Evolutionary conservation across 2,329 filamentous ascomycete genomes (phyloP).

Genomic region (Paracamarosporium sp.): DNA sequence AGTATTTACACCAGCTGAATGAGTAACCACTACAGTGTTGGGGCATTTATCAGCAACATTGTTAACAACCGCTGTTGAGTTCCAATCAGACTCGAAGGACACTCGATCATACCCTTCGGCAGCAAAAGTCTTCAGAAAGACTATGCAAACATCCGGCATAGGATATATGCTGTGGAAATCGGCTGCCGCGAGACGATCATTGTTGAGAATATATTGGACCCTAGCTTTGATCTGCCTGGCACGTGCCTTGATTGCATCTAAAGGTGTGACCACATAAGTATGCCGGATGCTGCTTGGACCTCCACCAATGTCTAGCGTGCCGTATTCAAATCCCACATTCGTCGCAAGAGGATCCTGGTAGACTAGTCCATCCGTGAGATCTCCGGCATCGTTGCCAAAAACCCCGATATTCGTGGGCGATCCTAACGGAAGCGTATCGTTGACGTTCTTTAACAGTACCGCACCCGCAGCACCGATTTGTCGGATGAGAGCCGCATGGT

Average conservation of each 20-base stretch:
- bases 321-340: constrained; percentile 7
- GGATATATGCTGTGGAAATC: too few relatives aligned
- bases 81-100: constrained; percentile 50
- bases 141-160: constrained; percentile 58
- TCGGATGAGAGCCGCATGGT: constrained; percentile 46
- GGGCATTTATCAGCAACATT: constrained; percentile 51
- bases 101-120: constrained; percentile 52
- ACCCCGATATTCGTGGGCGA: constrained; percentile 56
- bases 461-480: constrained; percentile 50
- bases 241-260: constrained; percentile 49
- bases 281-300: constrained; percentile 51
- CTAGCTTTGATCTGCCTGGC: too few relatives aligned
- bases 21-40: constrained; percentile 59
- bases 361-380: constrained; percentile 58
- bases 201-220: constrained; percentile 56
- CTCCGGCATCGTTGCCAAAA: constrained; percentile 57
- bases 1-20: constrained; percentile 48
- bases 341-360: constrained; percentile 12
- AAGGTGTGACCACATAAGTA: constrained; percentile 47
- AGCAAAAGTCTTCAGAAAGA: constrained; percentile 64
- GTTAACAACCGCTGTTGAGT: constrained; percentile 49
- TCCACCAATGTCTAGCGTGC: constrained; percentile 52
- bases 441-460: constrained; percentile 57
- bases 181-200: constrained; percentile 39
- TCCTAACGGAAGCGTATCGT: constrained; percentile 58